These are phyloP conservation scores for Lachnellula subtilissima DNA, from an alignment of 2,329 filamentous ascomycete species.

Conservation along the genomic window DNA sequence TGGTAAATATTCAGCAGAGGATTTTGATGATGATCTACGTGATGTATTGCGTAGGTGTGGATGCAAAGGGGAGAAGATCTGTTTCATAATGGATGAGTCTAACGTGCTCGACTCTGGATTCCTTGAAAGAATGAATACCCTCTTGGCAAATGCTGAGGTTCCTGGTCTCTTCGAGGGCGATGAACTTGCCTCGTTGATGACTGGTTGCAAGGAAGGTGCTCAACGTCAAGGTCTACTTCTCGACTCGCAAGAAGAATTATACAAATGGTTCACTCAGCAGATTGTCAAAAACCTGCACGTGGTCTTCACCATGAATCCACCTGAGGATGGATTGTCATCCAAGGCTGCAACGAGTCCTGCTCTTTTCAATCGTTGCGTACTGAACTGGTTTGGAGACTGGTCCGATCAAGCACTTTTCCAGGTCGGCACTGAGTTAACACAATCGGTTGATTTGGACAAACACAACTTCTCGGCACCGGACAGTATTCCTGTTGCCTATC, in stretches of 20 bases:
- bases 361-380: constrained; percentile 97
- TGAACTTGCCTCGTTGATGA: constrained; percentile 97
- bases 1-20: constrained; percentile 94
- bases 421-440: constrained; percentile 90
- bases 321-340: constrained; percentile 87
- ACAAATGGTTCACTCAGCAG: constrained; percentile 99
- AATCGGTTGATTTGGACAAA: constrained; percentile 92
- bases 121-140: constrained; percentile 97
- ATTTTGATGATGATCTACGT: constrained; percentile 96
- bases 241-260: constrained; percentile 98
- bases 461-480: constrained; percentile 81
- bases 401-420: constrained; percentile 98
- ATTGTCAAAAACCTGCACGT: constrained; percentile 99
- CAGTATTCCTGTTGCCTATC: constrained; percentile 87
- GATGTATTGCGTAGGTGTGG: constrained; percentile 90
- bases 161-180: constrained; percentile 99
- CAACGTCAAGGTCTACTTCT: constrained; percentile 92
- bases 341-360: constrained; percentile 97
- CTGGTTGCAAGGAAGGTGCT: constrained; percentile 95
- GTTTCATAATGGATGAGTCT: constrained; percentile 99
- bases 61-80: constrained; percentile 98
- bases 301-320: constrained; percentile 99
- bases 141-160: constrained; percentile 98
- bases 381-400: constrained; percentile 99
- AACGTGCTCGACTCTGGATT: constrained; percentile 99